Evolutionary conservation across 2,329 filamentous ascomycete species (phyloP), one percentile per base, ranked within the genome.

Genomic region (Dactylonectria estremocensis): DNA sequence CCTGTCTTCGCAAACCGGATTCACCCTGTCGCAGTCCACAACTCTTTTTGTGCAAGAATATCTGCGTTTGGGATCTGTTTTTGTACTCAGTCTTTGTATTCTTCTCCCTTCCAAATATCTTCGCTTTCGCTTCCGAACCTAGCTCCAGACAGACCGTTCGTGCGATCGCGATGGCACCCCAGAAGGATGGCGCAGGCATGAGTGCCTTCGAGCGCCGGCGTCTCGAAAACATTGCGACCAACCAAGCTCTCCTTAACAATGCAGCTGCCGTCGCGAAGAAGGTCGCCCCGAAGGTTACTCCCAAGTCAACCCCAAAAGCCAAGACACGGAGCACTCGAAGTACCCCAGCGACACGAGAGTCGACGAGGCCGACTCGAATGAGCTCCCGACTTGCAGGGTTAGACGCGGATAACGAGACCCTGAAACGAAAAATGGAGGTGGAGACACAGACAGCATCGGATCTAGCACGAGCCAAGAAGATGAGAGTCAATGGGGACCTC

Each of bases 161-260:
- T 8, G 3, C 9, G 35, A 22, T 4, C 11, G 66, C 33, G 13
- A 89, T 90, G 87, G 80, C 86, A 2, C 78, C 83, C 2, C 81
- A 82, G 16, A 83, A 80, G 22, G 82, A 85, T 46, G 80, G 80
- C 14, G 77, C 73, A 22, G 87, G 75, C 40, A 84, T 97, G 74
- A 97, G 93, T 80, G 93, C 94, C 45, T 98, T 97, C 80, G 95
- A 97, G 85, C 91, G 91, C 75, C 91, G 93, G 73, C 88, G 95
- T 0, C 88, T 94, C 16, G 94, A 95, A 68, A 97, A 97, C 72
- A 97, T 97, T 46, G 93, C 92, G 0, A 91, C 93, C 61, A 96
- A 97, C 74, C 92, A 95, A 80, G 93, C 92, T 0, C 78, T 97
- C 0, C 82, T 98, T 0, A 93, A 93, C 67, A 92, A 95, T 67